phyloP scores from a whole-genome alignment of 2,329 filamentous ascomycete species.

The Aspergillus carbonarius region DNA sequence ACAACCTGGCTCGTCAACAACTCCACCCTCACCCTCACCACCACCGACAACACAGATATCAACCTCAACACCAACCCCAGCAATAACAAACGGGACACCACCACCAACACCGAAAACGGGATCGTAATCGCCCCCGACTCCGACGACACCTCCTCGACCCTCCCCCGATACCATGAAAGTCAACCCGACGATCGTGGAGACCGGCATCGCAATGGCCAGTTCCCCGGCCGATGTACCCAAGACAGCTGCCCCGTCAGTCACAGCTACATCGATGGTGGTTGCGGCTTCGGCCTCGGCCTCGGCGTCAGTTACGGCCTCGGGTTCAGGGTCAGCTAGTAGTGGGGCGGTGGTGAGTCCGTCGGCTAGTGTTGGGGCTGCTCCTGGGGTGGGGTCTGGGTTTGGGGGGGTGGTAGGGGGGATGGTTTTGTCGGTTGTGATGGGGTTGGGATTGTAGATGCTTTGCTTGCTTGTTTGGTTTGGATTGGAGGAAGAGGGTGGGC shows the following conservation, averaged over 20 bases:
- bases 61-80: constrained; percentile 5
- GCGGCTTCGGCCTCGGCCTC: background rate
- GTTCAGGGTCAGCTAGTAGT: too few species aligned
- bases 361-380: background rate
- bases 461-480: background rate
- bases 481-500: too few species aligned
- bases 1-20: constrained; percentile 18
- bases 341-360: background rate
- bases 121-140: constrained; percentile 7
- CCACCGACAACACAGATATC: background rate
- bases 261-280: background rate
- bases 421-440: background rate
- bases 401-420: background rate
- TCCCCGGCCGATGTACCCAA: background rate
- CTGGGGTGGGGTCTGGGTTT: background rate
- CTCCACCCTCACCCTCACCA: constrained; percentile 2
- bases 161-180: constrained; percentile 8
- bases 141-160: constrained; percentile 19
- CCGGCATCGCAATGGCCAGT: constrained; percentile 12
- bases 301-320: background rate
- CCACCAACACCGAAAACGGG: background rate
- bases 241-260: background rate
- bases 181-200: constrained; percentile 15
- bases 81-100: background rate
- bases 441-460: background rate